phyloP scores from a whole-genome alignment of 495 filamentous ascomycete species.

The Friedmanniomyces simplex region DNA sequence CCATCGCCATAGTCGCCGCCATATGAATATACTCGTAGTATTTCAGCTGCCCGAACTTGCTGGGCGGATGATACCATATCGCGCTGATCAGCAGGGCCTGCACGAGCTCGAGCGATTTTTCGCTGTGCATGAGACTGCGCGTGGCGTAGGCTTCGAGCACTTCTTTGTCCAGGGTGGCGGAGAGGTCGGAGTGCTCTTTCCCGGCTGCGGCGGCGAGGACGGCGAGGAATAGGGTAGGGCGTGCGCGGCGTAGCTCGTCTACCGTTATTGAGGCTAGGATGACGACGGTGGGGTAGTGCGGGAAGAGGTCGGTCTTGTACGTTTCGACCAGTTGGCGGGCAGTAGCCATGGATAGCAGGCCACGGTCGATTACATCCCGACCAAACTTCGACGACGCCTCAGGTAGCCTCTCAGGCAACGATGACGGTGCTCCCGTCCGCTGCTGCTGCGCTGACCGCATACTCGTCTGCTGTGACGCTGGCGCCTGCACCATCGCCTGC shows the following conservation, averaged over 20 bases:
- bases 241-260: conserved; percentile 34
- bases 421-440: background rate
- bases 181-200: conserved; percentile 34
- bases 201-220: conserved; percentile 40
- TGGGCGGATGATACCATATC: conserved; percentile 42
- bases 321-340: conserved; percentile 37
- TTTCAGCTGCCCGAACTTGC: conserved; percentile 38
- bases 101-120: conserved; percentile 45
- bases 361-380: conserved; percentile 38
- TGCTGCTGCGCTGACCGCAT: background rate
- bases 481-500: background rate
- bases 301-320: conserved; percentile 36
- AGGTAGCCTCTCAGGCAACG: background rate
- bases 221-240: conserved; percentile 42
- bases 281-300: conserved; percentile 36
- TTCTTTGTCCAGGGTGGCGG: conserved; percentile 38
- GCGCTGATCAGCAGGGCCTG: conserved; percentile 41
- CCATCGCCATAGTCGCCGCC: conserved; percentile 44
- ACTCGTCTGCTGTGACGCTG: no score
- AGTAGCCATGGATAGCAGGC: conserved; percentile 37
- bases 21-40: conserved; percentile 47
- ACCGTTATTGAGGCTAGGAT: conserved; percentile 34
- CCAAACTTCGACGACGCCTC: background rate
- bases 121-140: conserved; percentile 38
- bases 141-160: conserved; percentile 39